Conservation (phyloP, 2,329 filamentous ascomycete species). For the Ilyonectria sp. region DNA sequence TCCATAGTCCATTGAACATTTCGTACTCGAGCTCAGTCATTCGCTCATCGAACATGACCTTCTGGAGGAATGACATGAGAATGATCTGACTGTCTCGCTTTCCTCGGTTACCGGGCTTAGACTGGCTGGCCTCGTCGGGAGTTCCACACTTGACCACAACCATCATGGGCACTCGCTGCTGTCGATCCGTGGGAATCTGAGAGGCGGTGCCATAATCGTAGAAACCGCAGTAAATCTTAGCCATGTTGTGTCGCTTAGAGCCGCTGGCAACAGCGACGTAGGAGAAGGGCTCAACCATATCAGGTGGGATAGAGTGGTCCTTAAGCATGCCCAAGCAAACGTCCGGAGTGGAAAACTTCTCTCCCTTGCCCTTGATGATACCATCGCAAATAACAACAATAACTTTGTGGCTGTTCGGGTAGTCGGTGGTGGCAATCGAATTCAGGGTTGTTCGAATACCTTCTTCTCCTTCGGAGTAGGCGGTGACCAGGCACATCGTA, state of each 20-base stretch:
- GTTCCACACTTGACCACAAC: constrained; percentile 96
- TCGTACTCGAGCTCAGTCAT: constrained; percentile 99
- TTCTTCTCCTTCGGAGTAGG: constrained; percentile 95
- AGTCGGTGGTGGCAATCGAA: constrained; percentile 97
- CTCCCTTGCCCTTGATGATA: constrained; percentile 96
- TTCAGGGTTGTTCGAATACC: constrained; percentile 95
- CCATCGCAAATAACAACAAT: constrained; percentile 98
- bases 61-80: constrained; percentile 98
- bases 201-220: constrained; percentile 94
- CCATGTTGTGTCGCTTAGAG: constrained; percentile 99
- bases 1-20: constrained; percentile 99
- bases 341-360: constrained; percentile 88
- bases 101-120: constrained; percentile 96
- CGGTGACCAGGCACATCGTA: constrained; percentile 93
- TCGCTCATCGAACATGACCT: constrained; percentile 99
- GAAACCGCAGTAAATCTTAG: constrained; percentile 97
- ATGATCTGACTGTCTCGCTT: constrained; percentile 99
- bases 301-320: constrained; percentile 83
- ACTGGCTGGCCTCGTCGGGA: constrained; percentile 83
- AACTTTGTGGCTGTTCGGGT: constrained; percentile 98
- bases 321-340: constrained; percentile 95
- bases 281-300: constrained; percentile 91
- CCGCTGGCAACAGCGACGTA: constrained; percentile 97
- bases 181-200: constrained; percentile 84
- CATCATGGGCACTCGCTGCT: constrained; percentile 98